phyloP scores from a whole-genome alignment of 2,329 filamentous ascomycete species.

The Penicillium sp. region DNA sequence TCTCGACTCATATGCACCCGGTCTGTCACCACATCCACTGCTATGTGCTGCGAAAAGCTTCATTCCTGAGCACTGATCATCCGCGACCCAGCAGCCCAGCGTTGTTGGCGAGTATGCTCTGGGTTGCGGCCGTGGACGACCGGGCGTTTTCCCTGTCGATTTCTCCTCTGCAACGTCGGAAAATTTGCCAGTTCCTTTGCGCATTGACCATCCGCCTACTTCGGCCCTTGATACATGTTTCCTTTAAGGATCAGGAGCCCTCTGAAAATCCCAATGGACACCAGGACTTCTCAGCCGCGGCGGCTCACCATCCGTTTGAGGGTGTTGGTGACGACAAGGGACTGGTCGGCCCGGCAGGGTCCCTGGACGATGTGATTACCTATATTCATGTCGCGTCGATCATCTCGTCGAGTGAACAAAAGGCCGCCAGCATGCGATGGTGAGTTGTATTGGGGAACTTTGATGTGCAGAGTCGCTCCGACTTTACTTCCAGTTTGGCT shows the following conservation, averaged over 20 bases:
- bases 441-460: constrained; percentile 7
- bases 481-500: constrained; percentile 5
- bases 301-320: constrained; percentile 55
- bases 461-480: neutral
- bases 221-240: constrained; percentile 81
- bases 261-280: constrained; percentile 55
- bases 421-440: constrained; percentile 90
- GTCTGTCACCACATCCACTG: constrained; percentile 88
- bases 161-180: constrained; percentile 76
- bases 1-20: constrained; percentile 83
- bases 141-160: constrained; percentile 85
- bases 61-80: constrained; percentile 78
- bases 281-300: constrained; percentile 75
- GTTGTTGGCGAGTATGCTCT: constrained; percentile 90
- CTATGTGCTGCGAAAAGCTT: constrained; percentile 84
- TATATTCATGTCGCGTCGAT: constrained; percentile 92
- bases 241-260: constrained; percentile 53
- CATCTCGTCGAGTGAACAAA: constrained; percentile 90
- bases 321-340: constrained; percentile 58
- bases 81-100: constrained; percentile 83
- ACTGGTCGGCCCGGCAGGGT: constrained; percentile 61
- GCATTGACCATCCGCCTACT: constrained; percentile 83
- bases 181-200: constrained; percentile 83
- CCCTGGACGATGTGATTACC: constrained; percentile 83
- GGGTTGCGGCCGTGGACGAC: constrained; percentile 92